These are phyloP conservation scores for Vanrija pseudolonga DNA, from an alignment of 1,284 basidiomycete genomes.

Conservation along the genomic window DNA sequence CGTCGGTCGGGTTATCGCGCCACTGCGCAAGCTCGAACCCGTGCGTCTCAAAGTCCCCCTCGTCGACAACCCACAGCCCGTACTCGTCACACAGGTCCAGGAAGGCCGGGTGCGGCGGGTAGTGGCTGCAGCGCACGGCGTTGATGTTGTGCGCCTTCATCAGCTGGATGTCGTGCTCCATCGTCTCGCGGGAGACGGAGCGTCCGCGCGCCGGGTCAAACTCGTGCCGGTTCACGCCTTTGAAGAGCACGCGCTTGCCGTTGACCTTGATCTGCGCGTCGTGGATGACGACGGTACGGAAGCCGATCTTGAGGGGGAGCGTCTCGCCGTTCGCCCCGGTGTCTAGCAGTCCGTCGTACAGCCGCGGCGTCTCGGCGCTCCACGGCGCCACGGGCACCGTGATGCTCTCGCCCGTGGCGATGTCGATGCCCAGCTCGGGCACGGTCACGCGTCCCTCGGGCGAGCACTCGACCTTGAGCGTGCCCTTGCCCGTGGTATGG, in stretches of 20 bases:
- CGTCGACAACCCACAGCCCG: slow-evolving; percentile 24
- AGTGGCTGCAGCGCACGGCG: slow-evolving; percentile 17
- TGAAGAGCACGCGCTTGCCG: slow-evolving; percentile 13
- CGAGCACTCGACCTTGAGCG: slow-evolving; percentile 19
- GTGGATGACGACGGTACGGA: slow-evolving; percentile 15
- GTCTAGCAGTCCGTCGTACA: slow-evolving; percentile 11
- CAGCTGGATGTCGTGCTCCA: slow-evolving; percentile 17
- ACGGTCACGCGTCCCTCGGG: slow-evolving; percentile 14
- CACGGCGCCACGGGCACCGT: slow-evolving; percentile 9
- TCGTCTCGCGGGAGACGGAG: slow-evolving; percentile 4
- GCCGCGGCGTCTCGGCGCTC: slow-evolving; percentile 18
- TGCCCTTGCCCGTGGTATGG: slow-evolving; percentile 14
- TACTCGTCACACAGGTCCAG: slow-evolving; percentile 21
- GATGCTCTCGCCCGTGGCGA: slow-evolving; percentile 10
- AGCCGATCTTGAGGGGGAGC: slow-evolving; percentile 12
- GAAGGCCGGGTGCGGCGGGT: slow-evolving; percentile 18
- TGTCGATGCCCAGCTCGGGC: slow-evolving; percentile 21
- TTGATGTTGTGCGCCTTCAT: slow-evolving; percentile 24
- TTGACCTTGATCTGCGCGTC: slow-evolving; percentile 16
- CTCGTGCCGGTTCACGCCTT: slow-evolving; percentile 21
- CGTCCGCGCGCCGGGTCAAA: slow-evolving; percentile 14
- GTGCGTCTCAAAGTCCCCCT: slow-evolving; percentile 20
- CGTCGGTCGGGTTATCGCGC: slow-evolving; percentile 16
- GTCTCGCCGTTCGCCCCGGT: slow-evolving; percentile 5
- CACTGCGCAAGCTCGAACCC: slow-evolving; percentile 14